Evolutionary conservation across 208 protist genomes (phyloP), one percentile per base, ranked within the genome.

Genomic region (Acanthamoeba culbertsoni): DNA sequence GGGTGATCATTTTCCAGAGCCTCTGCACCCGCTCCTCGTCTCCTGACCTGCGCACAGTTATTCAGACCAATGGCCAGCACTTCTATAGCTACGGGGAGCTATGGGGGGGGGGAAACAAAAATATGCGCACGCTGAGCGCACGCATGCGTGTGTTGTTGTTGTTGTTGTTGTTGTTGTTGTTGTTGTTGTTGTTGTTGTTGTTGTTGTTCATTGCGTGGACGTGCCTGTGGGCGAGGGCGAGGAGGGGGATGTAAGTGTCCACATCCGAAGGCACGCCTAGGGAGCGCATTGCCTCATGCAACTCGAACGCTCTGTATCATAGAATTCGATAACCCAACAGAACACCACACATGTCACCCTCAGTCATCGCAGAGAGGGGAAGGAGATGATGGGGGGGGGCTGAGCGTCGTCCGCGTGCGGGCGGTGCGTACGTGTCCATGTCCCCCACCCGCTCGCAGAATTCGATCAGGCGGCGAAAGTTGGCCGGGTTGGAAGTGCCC

Each of bases 1-100:
- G 79, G 35, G 79, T 89, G 48, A 89, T 89, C 46, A 4, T 57
- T 3, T 5, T 89, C 79, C 79, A 89, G 2, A 89, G n/a, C 31
- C 10, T 35, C 28, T 40, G 55, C n/a, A 45, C 79, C 10, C 79
- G 79, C 28, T 40, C 79, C 14, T 57, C 2, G 33, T 89, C 51
- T 2, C 79, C 79, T 6, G 5, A 43, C 18, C 79, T 89, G 10
- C 35, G 20, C 20, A 26, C 55, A 62, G 26, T 62, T n/a, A n/a
- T n/a, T n/a, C n/a, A n/a, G n/a, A n/a, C n/a, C n/a, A n/a, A n/a
- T n/a, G n/a, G n/a, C n/a, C n/a, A n/a, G n/a, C n/a, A n/a, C n/a
- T n/a, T n/a, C n/a, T n/a, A n/a, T n/a, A n/a, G n/a, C n/a, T n/a
- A n/a, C n/a, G n/a, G n/a, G n/a, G n/a, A n/a, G n/a, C n/a, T n/a